phyloP scores from a whole-genome alignment of 2,329 filamentous ascomycete genomes.

The Alternaria sp. region DNA sequence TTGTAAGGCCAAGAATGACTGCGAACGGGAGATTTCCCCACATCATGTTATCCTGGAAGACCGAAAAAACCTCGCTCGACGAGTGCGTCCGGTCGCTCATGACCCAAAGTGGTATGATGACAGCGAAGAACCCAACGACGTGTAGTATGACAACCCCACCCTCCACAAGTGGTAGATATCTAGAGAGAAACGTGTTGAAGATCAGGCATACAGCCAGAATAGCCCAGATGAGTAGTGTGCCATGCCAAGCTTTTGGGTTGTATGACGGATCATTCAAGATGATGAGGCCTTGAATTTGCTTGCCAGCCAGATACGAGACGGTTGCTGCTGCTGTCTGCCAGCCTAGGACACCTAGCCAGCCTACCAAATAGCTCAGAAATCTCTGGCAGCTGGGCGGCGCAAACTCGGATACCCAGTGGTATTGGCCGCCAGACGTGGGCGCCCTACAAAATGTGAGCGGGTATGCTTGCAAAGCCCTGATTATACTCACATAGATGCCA shows the following conservation, averaged over 20 bases:
- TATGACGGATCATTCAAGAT: conserved; percentile 53
- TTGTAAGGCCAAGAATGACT: conserved; percentile 46
- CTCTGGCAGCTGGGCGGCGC: conserved; percentile 50
- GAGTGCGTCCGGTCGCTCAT: conserved; percentile 45
- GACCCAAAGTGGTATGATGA: conserved; percentile 50
- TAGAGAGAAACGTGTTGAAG: conserved; percentile 54
- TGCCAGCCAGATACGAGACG: conserved; percentile 53
- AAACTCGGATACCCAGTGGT: conserved; percentile 28
- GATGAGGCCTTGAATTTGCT: conserved; percentile 50
- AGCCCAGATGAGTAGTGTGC: conserved; percentile 58
- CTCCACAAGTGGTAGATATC: conserved; percentile 40
- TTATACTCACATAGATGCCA: conserved; percentile 45
- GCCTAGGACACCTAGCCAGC: conserved; percentile 57
- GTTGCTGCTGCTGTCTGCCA: conserved; percentile 58
- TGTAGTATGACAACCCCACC: conserved; percentile 52
- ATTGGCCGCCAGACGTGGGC: conserved; percentile 45
- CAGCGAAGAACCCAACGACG: conserved; percentile 59
- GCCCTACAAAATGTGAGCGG: conserved; percentile 20
- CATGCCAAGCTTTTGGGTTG: conserved; percentile 53
- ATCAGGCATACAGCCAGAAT: conserved; percentile 44
- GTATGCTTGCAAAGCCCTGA: not conserved
- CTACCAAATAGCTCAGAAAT: conserved; percentile 50
- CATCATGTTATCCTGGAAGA: conserved; percentile 53
- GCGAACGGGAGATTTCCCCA: conserved; percentile 4
- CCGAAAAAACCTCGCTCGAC: conserved; percentile 52